Base-by-base conservation (phyloP, 2,329 filamentous ascomycete genomes). In the Peltaster fructicola region DNA sequence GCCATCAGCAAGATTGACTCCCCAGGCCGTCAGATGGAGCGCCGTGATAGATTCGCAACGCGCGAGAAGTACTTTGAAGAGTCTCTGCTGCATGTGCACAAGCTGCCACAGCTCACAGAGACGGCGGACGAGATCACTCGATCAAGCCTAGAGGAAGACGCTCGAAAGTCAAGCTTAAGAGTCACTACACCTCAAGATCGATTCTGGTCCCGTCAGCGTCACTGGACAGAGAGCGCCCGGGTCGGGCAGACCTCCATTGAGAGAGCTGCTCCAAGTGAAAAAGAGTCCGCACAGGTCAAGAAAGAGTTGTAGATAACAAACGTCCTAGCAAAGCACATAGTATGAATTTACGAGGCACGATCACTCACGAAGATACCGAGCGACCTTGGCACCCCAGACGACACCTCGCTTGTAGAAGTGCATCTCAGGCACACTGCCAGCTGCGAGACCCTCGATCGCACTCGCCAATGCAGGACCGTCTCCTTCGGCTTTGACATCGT, bases 21-120 rank as follows among this genome's bases (percentile, higher is more conserved):
- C 22, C 79, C 80, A 0, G 84, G 82, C 1, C 59, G 84, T 29
- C 79, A 90, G 41, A 82, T 81, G 50, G 84, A 91, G 52, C 68
- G 77, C 8, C 70, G 70, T 3, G 79, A 92, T 47, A 66, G 80
- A 12, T 95, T 75, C 51, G 50, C 75, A 23, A 70, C 88, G 45
- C 70, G 85, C 34, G 85, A 81, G 55, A 68, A 67, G 36, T 70
- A 82, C 27, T 63, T 95, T 2, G 68, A 81, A 31, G 74, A 84
- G 41, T 76, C 66, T 13, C 51, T 82, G 8, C 70, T 66, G 1
- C 53, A 67, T 30, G 59, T 68, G 15, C 57, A 48, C 14, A 52
- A 45, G 18, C 26, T 56, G 3, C 55, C 55, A 1, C 42, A 61
- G 2, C 59, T 59, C 3, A 59, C 63, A 25, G 53, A 48, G 17